These are phyloP conservation scores for Paracamarosporium sp. DNA, from an alignment of 2,329 filamentous ascomycete genomes.

Conservation along the genomic window DNA sequence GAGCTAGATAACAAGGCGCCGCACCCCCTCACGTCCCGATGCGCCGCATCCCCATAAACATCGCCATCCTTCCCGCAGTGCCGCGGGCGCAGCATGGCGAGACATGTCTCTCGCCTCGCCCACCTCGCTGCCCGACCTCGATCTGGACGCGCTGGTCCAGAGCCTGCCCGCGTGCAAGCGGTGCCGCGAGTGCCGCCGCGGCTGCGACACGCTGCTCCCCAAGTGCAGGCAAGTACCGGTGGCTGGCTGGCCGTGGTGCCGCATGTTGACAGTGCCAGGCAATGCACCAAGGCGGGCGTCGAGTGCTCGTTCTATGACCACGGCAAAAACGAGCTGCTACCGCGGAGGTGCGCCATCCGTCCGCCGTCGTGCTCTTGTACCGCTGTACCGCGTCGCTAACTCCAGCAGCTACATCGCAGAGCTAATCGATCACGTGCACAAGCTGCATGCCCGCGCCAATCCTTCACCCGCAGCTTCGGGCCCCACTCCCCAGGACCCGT, in stretches of 20 bases:
- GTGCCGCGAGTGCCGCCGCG: slow-evolving; percentile 44
- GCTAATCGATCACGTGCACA: slow-evolving; percentile 44
- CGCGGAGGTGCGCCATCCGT: slow-evolving; percentile 31
- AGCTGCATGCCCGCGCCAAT: slow-evolving; percentile 23
- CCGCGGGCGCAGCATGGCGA: slow-evolving; percentile 16
- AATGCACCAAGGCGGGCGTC: slow-evolving; percentile 44
- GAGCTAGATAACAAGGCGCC: background rate
- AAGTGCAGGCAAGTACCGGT: slow-evolving; percentile 36
- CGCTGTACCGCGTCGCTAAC: slow-evolving; percentile 15
- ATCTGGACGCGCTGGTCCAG: slow-evolving; percentile 28
- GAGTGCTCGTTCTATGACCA: slow-evolving; percentile 46
- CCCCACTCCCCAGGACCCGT: slow-evolving; percentile 18
- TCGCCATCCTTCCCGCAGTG: background rate
- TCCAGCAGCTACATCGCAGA: slow-evolving; percentile 40
- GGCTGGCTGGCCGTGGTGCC: background rate
- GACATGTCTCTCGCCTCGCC: slow-evolving; percentile 24
- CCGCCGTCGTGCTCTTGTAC: background rate
- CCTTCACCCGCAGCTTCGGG: slow-evolving; percentile 28
- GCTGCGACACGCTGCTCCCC: slow-evolving; percentile 45
- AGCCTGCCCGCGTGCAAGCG: slow-evolving; percentile 43
- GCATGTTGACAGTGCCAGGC: slow-evolving; percentile 26
- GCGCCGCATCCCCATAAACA: background rate
- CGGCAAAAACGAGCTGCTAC: slow-evolving; percentile 36
- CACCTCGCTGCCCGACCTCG: slow-evolving; percentile 15
- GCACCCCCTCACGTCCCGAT: background rate